Evolutionary conservation across 495 filamentous ascomycete genomes (phyloP).

Genomic region (Podospora conica): DNA sequence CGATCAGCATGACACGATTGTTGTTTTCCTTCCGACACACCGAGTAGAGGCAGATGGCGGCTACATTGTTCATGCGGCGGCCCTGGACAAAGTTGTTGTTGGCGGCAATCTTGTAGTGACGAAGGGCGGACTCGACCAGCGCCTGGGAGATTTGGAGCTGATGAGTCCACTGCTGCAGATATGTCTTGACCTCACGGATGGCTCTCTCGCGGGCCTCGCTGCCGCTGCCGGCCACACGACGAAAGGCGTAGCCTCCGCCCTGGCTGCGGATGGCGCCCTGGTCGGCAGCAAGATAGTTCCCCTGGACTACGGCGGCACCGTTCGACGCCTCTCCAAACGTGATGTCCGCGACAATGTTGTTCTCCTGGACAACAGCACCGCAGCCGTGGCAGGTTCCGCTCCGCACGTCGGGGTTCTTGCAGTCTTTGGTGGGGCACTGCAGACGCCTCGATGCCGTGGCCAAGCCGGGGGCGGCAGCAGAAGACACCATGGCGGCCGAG

Average conservation of each 20-base stretch:
- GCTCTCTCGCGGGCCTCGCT: slow-evolving; percentile 59
- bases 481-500: slow-evolving; percentile 15
- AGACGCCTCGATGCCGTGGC: neutral
- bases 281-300: slow-evolving; percentile 76
- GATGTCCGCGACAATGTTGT: slow-evolving; percentile 85
- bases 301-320: slow-evolving; percentile 87
- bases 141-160: slow-evolving; percentile 52
- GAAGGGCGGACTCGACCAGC: slow-evolving; percentile 55
- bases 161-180: slow-evolving; percentile 40
- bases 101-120: slow-evolving; percentile 72
- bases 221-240: slow-evolving; percentile 32
- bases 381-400: slow-evolving; percentile 71
- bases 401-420: slow-evolving; percentile 36
- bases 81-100: slow-evolving; percentile 81
- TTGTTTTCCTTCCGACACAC: slow-evolving; percentile 63
- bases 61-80: slow-evolving; percentile 74
- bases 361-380: slow-evolving; percentile 72
- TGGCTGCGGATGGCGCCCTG: slow-evolving; percentile 47
- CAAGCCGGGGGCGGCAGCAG: neutral
- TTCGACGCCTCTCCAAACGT: slow-evolving; percentile 76
- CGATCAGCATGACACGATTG: slow-evolving; percentile 77
- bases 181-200: slow-evolving; percentile 51
- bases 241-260: slow-evolving; percentile 38
- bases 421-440: slow-evolving; percentile 11
- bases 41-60: slow-evolving; percentile 80